phyloP scores from a whole-genome alignment of 1,284 basidiomycete species.

The Cryptococcus floricola region DNA sequence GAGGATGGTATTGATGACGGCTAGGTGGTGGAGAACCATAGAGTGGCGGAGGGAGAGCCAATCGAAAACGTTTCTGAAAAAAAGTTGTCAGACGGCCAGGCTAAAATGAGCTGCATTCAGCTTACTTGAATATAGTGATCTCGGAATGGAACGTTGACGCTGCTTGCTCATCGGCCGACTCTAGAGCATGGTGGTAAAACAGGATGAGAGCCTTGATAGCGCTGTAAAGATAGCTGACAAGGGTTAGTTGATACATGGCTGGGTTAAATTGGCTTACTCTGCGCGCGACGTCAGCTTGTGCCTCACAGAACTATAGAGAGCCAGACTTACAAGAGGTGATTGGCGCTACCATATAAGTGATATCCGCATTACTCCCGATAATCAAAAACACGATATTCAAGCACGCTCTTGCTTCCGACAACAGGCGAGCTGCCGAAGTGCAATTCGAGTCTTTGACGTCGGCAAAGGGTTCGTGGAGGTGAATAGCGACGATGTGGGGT shows the following conservation, averaged over 20 bases:
- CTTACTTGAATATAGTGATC: slow-evolving; percentile 39
- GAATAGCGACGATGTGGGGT: slow-evolving; percentile 32
- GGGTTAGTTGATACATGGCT: neutral
- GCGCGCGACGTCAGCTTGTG: too few relatives aligned
- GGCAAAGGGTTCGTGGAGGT: slow-evolving; percentile 42
- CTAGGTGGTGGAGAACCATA: slow-evolving; percentile 24
- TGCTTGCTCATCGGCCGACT: slow-evolving; percentile 16
- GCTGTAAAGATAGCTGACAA: slow-evolving; percentile 27
- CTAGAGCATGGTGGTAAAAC: slow-evolving; percentile 32
- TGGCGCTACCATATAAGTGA: slow-evolving; percentile 24
- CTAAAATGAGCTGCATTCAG: neutral
- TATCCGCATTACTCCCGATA: slow-evolving; percentile 28
- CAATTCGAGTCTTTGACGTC: slow-evolving; percentile 26
- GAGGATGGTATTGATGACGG: slow-evolving; percentile 28
- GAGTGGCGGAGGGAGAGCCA: slow-evolving; percentile 20
- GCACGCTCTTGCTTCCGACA: slow-evolving; percentile 28
- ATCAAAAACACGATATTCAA: slow-evolving; percentile 32
- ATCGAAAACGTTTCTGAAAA: slow-evolving; percentile 17
- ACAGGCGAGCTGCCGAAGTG: slow-evolving; percentile 22
- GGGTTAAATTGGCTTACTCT: neutral
- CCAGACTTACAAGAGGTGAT: slow-evolving; percentile 28
- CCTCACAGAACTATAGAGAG: neutral
- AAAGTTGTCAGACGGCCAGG: neutral
- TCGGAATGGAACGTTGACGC: slow-evolving; percentile 26
- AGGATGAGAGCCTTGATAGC: slow-evolving; percentile 30